Conservation (phyloP, 768 basidiomycete species). For the Pulveroboletus ravenelii region DNA sequence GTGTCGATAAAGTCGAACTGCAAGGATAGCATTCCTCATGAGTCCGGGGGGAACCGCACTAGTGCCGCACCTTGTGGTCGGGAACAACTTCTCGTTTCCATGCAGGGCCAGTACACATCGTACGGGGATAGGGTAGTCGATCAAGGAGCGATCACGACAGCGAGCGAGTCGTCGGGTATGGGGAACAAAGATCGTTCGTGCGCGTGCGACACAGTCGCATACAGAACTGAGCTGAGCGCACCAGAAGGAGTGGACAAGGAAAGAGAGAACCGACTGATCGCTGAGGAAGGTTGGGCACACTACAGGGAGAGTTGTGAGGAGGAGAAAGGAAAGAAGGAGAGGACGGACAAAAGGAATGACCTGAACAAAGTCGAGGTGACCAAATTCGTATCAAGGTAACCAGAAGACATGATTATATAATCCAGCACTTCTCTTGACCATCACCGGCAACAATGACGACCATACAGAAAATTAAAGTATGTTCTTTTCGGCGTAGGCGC, state of each 20-base stretch:
- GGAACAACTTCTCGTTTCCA: slow-evolving; percentile 98
- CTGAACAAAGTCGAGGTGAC: no score
- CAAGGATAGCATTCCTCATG: not conserved
- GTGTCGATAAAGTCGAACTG: slow-evolving; percentile 98
- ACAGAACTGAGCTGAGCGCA: slow-evolving; percentile 15
- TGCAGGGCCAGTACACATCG: slow-evolving; percentile 55
- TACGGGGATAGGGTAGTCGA: slow-evolving; percentile 5
- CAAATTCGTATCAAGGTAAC: slow-evolving; percentile 12
- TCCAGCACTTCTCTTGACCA: not conserved
- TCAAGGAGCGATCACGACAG: slow-evolving; percentile 20
- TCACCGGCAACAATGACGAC: slow-evolving; percentile 59
- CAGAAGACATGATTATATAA: slow-evolving; percentile 13
- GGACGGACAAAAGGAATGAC: slow-evolving; percentile 8
- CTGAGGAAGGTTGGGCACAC: slow-evolving; percentile 1
- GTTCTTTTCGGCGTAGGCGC: slow-evolving; percentile 19
- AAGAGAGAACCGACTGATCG: slow-evolving; percentile 20
- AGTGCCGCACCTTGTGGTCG: slow-evolving; percentile 82
- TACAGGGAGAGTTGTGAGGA: slow-evolving; percentile 17
- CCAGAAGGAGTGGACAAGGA: slow-evolving; percentile 20
- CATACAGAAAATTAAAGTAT: slow-evolving; percentile 83
- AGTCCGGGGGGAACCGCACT: not conserved
- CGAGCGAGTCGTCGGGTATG: slow-evolving; percentile 22
- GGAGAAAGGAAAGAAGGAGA: slow-evolving; percentile 10
- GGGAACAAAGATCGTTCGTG: slow-evolving; percentile 23
- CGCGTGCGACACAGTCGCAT: slow-evolving; percentile 35